Evolutionary conservation across 192 early-diverging fungal species (phyloP), one percentile per base, ranked within the genome.

Genomic region (Coemansia sp.): DNA sequence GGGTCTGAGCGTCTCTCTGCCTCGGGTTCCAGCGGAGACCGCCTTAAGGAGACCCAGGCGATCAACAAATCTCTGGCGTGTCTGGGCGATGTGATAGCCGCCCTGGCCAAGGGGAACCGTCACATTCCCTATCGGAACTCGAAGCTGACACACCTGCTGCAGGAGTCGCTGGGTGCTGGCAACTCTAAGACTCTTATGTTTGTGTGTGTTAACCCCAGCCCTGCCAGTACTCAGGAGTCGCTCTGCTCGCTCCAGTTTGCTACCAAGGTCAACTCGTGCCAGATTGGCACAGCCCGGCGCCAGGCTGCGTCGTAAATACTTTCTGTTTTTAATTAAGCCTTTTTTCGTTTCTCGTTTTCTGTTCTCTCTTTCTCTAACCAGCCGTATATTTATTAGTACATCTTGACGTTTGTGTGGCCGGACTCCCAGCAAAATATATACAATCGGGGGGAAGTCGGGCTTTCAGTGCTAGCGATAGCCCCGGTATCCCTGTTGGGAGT

Each of bases 101-200:
- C 92, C 16, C 80, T 98, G 13, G 87, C 88, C 8, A 91, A 91
- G 71, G 87, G 89, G 42, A 89, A 90, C 61, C 78, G 77, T 39
- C 92, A 96, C 76, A 85, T 99, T 21, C 96, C 96, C 5, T 99
- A 95, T 80, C 83, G 97, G 63, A 95, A 99, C 85, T 96, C 95
- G 8, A 95, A 96, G 83, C 84, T 95, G 61, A 84, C 75, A 18
- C 78, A 80, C 42, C 65, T 90, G 62, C 69, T 89, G 57, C 84
- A 85, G 56, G 76, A 86, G 66, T 89, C 78, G 5, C 71, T 88
- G 9, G 92, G 93, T 45, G 73, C 70, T 1, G 97, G 97, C 16
- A 98, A 97, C 67, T 91, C 90, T 72, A 99, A 99, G 78, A 97
- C 95, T 10, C 85, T 98, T 18, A 99, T 99, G 97, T 97, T 99